Evolutionary conservation across 169 alveolate genomes (phyloP).

Genomic region (Eimeria necatrix): DNA sequence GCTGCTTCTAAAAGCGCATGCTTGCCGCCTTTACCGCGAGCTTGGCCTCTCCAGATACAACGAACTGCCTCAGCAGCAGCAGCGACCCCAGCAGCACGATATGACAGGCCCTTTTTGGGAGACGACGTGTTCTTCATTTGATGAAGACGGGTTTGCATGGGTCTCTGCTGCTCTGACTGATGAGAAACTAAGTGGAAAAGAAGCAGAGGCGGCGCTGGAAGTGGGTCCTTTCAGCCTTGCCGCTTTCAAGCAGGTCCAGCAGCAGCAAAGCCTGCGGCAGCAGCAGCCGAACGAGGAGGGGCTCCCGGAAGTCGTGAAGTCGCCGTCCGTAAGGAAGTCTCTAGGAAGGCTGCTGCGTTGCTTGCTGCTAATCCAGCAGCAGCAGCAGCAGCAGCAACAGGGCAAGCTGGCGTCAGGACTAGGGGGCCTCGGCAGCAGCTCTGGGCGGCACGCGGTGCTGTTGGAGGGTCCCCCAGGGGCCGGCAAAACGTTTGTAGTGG

Average conservation of each 20-base stretch:
- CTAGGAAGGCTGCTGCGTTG: conserved; percentile 76
- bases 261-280: neutral
- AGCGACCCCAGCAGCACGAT: neutral
- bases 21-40: conserved; percentile 41
- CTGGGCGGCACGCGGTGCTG: conserved; percentile 93
- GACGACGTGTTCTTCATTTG: conserved; percentile 46
- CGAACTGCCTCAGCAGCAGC: conserved; percentile 21
- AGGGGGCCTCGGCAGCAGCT: conserved; percentile 17
- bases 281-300: neutral
- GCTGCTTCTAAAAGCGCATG: conserved; percentile 63
- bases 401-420: neutral
- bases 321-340: conserved; percentile 44
- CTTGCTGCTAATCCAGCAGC: conserved; percentile 74
- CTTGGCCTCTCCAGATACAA: neutral
- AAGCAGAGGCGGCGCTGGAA: conserved; percentile 9
- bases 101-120: conserved; percentile 51
- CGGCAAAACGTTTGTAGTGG: conserved; percentile 98
- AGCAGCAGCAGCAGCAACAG: conserved; percentile 43
- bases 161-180: conserved; percentile 52
- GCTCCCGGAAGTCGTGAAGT: conserved; percentile 34
- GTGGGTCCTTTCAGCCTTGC: conserved; percentile 42
- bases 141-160: conserved; percentile 76
- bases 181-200: neutral
- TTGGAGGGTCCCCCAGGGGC: conserved; percentile 99
- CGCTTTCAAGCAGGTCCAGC: conserved; percentile 14